Percentiles rank a stretch among this genome's conserved stretches.
Conservation (phyloP, 768 basidiomycete species). For the Boletus bicolor region DNA sequence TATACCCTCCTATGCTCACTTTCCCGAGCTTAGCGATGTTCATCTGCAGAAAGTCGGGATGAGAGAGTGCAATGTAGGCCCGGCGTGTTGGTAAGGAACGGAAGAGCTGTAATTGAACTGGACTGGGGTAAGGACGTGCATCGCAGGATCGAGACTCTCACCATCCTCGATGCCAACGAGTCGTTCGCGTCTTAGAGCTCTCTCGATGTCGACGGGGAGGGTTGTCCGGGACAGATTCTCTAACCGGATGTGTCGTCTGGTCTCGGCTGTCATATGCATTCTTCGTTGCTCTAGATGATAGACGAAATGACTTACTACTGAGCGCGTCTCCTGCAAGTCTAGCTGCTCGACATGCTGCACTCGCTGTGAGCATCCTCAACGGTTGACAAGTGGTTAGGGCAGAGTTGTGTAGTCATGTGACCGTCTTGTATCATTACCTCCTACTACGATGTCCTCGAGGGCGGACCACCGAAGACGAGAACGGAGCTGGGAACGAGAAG, state of each 20-base stretch:
- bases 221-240: constrained; percentile 49
- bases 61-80: constrained; percentile 55
- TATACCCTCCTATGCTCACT: constrained; percentile 45
- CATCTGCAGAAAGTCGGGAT: constrained; percentile 41
- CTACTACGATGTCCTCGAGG: constrained; percentile 55
- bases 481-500: constrained; percentile 58
- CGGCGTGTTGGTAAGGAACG: constrained; percentile 57
- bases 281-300: background rate
- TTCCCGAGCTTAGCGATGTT: constrained; percentile 43
- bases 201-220: constrained; percentile 53
- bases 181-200: constrained; percentile 39
- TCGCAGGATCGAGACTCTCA: constrained; percentile 9
- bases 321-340: constrained; percentile 5
- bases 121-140: constrained; percentile 7
- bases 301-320: constrained; percentile 12
- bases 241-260: constrained; percentile 44
- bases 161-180: constrained; percentile 45
- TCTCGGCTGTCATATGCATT: constrained; percentile 16
- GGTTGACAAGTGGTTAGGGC: background rate
- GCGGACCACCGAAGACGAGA: constrained; percentile 55
- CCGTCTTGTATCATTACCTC: constrained; percentile 22
- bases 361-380: constrained; percentile 18
- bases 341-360: constrained; percentile 21
- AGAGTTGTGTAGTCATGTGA: constrained; percentile 27
- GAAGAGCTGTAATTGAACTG: constrained; percentile 59